Conservation (phyloP, 2,329 filamentous ascomycete species). For the Fusarium burgessii region DNA sequence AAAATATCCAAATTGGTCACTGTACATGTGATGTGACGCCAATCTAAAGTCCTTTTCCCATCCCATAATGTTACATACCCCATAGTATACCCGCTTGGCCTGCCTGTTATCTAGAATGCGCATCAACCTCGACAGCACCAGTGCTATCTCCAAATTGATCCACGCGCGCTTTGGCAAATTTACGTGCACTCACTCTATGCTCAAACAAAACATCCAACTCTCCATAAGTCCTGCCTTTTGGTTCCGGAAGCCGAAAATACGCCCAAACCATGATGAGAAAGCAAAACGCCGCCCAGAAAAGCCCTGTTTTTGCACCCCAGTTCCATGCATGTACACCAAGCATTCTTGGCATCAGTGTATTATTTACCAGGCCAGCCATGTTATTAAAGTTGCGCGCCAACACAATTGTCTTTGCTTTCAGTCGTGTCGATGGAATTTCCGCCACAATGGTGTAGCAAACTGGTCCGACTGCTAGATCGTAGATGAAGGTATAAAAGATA, state of each 20-base stretch:
- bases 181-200: conserved; percentile 55
- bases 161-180: conserved; percentile 49
- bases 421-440: conserved; percentile 59
- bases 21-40: background rate
- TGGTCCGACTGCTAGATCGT: conserved; percentile 53
- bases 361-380: conserved; percentile 59
- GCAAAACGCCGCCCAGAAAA: conserved; percentile 56
- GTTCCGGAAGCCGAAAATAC: conserved; percentile 65
- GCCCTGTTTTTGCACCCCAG: conserved; percentile 61
- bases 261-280: conserved; percentile 62
- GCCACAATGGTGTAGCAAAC: conserved; percentile 88
- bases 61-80: background rate
- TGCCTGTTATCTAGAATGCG: background rate
- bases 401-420: conserved; percentile 60
- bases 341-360: conserved; percentile 60
- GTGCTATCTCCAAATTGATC: conserved; percentile 35
- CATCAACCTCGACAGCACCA: conserved; percentile 35
- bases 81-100: background rate
- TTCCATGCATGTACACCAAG: conserved; percentile 58
- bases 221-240: conserved; percentile 63
- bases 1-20: background rate
- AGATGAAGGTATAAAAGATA: conserved; percentile 58
- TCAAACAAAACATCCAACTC: conserved; percentile 69
- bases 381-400: conserved; percentile 62
- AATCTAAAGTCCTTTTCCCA: background rate